A percentile compares a stretch with the other conserved stretches of the same genome.
These are phyloP conservation scores for Chiua virens DNA, from an alignment of 768 basidiomycete species.

Conservation along the genomic window DNA sequence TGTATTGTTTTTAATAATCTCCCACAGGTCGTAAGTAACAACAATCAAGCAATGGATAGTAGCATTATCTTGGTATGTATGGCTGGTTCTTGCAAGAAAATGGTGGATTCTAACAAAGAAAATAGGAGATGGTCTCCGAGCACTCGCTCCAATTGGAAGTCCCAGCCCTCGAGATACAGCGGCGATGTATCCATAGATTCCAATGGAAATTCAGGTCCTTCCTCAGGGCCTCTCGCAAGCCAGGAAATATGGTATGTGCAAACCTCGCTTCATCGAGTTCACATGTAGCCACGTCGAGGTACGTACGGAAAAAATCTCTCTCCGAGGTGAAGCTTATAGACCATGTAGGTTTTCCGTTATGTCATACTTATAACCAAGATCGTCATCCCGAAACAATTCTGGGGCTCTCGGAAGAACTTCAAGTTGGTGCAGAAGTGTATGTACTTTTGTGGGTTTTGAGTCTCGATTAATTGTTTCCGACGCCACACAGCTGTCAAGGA, in stretches of 20 bases:
- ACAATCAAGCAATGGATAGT: slow-evolving; percentile 50
- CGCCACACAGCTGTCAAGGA: slow-evolving; percentile 57
- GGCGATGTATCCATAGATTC: slow-evolving; percentile 54
- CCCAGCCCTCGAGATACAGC: slow-evolving; percentile 45
- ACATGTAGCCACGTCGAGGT: slow-evolving; percentile 67
- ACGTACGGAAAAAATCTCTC: slow-evolving; percentile 1
- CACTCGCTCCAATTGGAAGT: slow-evolving; percentile 51
- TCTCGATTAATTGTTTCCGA: background rate
- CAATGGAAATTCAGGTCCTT: slow-evolving; percentile 44
- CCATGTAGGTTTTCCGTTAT: slow-evolving; percentile 66
- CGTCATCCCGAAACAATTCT: slow-evolving; percentile 73
- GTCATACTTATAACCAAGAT: slow-evolving; percentile 58
- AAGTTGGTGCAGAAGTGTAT: slow-evolving; percentile 56
- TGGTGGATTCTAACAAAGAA: slow-evolving; percentile 3
- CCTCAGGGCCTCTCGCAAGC: slow-evolving; percentile 50
- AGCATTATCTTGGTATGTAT: slow-evolving; percentile 59
- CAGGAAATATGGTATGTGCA: slow-evolving; percentile 43
- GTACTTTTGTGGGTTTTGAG: slow-evolving; percentile 15
- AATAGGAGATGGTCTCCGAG: slow-evolving; percentile 77
- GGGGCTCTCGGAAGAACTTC: slow-evolving; percentile 74
- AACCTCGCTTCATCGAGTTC: slow-evolving; percentile 82
- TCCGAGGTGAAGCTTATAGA: background rate
- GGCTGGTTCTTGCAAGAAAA: background rate
- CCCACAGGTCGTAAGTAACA: slow-evolving; percentile 39
- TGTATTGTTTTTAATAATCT: background rate